phyloP scores from a whole-genome alignment of 257 asterid genomes.

The Osmanthus fragrans region DNA sequence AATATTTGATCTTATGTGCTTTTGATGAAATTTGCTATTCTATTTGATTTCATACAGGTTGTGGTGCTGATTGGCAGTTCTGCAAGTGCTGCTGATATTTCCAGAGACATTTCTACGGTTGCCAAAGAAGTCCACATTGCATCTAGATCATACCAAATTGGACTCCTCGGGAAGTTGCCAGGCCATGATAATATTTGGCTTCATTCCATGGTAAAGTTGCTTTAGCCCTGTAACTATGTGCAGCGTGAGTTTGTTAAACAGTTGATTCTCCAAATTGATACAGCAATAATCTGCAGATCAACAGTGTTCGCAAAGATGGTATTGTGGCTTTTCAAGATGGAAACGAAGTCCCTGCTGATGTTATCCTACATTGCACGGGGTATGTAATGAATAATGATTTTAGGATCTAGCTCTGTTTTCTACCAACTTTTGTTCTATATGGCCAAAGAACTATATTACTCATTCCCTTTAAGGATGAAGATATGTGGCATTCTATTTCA shows the following conservation, averaged over 20 bases:
- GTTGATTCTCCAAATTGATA: conserved; percentile 13
- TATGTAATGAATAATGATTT: conserved; percentile 28
- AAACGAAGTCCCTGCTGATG: conserved; percentile 46
- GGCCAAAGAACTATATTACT: not conserved
- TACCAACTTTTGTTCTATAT: not conserved
- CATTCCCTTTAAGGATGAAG: not conserved
- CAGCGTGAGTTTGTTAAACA: not conserved
- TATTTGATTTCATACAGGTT: conserved; percentile 45
- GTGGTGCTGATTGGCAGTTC: conserved; percentile 86
- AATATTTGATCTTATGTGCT: not conserved
- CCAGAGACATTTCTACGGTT: conserved; percentile 68
- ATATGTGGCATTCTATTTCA: not conserved
- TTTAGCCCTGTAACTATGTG: conserved; percentile 1
- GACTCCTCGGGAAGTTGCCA: conserved; percentile 43
- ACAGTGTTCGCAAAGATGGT: conserved; percentile 55
- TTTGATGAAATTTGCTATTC: not conserved
- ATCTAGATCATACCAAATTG: conserved; percentile 53
- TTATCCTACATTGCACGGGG: conserved; percentile 97
- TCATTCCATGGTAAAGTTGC: conserved; percentile 66
- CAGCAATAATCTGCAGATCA: conserved; percentile 49
- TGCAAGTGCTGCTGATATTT: conserved; percentile 86
- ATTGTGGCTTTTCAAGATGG: conserved; percentile 70
- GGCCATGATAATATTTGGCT: conserved; percentile 70
- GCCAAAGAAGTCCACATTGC: conserved; percentile 92
- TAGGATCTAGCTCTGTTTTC: not conserved